Evolutionary conservation across 306 rosid species (phyloP), one percentile per base, ranked within the genome.

Genomic region (Pueraria montana): DNA sequence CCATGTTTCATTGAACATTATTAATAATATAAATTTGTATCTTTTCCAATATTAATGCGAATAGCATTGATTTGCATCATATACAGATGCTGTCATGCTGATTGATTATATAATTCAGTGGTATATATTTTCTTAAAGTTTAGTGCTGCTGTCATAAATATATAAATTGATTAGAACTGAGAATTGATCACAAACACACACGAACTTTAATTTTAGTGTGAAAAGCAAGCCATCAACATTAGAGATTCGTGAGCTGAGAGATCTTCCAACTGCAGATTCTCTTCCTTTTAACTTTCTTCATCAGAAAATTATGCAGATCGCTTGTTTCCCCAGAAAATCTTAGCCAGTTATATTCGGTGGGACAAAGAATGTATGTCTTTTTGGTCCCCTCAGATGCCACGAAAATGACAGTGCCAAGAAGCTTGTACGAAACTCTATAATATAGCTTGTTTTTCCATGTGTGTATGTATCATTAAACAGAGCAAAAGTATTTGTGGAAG

Each of bases 331-430:
- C 18, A 24, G 72, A 73, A 67, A 68, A 81, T 76, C 48, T 67
- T 5, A 76, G 69, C 43, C 76, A 21, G 26, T 75, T 87, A 42
- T 79, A 53, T 84, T 91, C 75, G 76, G 87, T 63, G 93, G 85
- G 87, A 82, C 89, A 84, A 53, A 64, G 86, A 84, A 85, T 79
- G 88, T 79, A 69, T 71, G 89, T 84, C 83, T 64, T 77, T 83
- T 84, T 82, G 82, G 87, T 74, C 80, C 86, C 83, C 71, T 69
- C 73, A 83, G 88, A 87, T 85, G 80, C 80, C 87, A 62, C 58
- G 90, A 91, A 83, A 88, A 82, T 43, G 91, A 89, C 89, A 84
- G 18, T 11, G 61, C 63, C 76, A 58, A 59, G 23, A 68, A 43
- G 48, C 87, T 72, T 78, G 69, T 65, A 66, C 56, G 18, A 78